Conservation (phyloP, 164 flowering plant genomes). For the Berberis vulgaris region DNA sequence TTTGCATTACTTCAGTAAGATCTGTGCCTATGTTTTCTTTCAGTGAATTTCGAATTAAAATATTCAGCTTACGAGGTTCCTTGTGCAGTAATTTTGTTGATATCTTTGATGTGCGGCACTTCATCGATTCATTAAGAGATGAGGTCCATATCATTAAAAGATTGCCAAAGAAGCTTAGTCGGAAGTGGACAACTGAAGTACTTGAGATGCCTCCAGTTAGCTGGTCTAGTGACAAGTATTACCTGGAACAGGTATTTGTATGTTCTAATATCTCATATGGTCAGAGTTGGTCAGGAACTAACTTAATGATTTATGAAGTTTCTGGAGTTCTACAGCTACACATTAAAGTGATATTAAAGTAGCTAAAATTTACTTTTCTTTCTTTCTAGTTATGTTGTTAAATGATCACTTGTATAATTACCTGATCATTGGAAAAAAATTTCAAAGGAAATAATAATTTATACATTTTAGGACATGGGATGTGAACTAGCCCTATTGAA, state of each 20-base stretch:
- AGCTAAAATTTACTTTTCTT: too few relatives aligned
- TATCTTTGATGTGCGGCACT: conserved; percentile 78
- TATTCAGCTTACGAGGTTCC: neutral
- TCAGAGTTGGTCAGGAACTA: neutral
- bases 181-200: conserved; percentile 39
- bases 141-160: conserved; percentile 76
- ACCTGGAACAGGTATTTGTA: conserved; percentile 67
- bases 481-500: too few relatives aligned
- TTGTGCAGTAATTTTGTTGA: conserved; percentile 79
- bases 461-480: too few relatives aligned
- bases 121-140: conserved; percentile 84
- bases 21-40: neutral
- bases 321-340: too few relatives aligned
- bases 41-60: neutral
- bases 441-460: too few relatives aligned
- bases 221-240: conserved; percentile 94
- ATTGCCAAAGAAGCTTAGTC: conserved; percentile 58
- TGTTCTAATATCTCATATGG: conserved; percentile 1
- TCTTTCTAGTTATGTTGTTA: too few relatives aligned
- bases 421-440: too few relatives aligned
- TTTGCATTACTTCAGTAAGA: conserved; percentile 5
- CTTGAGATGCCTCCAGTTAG: conserved; percentile 86
- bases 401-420: too few relatives aligned
- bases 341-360: too few relatives aligned
- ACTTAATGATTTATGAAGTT: neutral